Base-by-base conservation (phyloP, 441 rosid species). In the Gossypium davidsonii region DNA sequence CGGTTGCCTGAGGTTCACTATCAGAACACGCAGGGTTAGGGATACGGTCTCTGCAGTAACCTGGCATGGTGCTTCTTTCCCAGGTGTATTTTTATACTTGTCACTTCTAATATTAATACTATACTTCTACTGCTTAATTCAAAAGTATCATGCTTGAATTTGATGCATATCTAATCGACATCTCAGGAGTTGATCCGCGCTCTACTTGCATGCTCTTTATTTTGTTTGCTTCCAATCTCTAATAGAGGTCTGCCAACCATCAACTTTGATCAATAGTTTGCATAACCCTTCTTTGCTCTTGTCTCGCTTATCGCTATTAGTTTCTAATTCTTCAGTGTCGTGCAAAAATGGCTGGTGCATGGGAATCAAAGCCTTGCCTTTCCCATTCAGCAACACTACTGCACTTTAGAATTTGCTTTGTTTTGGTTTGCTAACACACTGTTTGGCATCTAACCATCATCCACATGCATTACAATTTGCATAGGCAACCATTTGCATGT, bases 131-230 rank as follows among this genome's bases (percentile, higher is more conserved):
- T n/a, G 20, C 58, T 49, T 67, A n/a, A 21, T n/a, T 67, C 18
- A 1, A 25, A 48, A 25, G 44, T 44, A 25, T 49, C 44, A 49
- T 67, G 42, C 58, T n/a, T 23, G 53, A 63, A 63, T 63, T 64
- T 64, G 69, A 42, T 64, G 4, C 71, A 25, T 14, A 48, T 21
- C 18, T 42, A 20, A 26, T 74, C 25, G 18, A 4, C 56, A 53
- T 85, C 81, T 75, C 95, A 91, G 97, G 96, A 91, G 85, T 75
- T 95, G 84, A 83, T 91, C 58, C 91, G 83, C 66, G 90, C 97
- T 70, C 87, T 95, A 79, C 94, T 93, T 75, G 93, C 93, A 5
- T 89, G 95, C 74, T 84, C 93, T 69, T 88, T 95, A 82, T 92
- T 91, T 80, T 90, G 92, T 83, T 83, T 91, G 89, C 89, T 95